phyloP scores from a whole-genome alignment of 2,329 filamentous ascomycete genomes.

The Aspergillus calidoustus region DNA sequence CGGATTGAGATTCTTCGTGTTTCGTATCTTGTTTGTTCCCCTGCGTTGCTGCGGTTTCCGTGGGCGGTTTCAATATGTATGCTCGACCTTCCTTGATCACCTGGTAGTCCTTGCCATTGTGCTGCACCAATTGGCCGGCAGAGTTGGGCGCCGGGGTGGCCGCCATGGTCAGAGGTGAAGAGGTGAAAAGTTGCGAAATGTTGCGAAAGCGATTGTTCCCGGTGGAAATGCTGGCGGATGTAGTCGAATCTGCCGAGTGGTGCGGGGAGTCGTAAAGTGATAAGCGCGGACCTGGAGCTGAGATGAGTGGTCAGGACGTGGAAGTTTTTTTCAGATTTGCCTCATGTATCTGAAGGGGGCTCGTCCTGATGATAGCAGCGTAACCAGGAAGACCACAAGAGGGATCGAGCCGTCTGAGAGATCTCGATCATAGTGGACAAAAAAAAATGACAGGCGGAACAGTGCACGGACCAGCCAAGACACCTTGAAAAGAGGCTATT shows the following conservation, averaged over 20 bases:
- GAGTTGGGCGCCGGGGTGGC: conserved; percentile 19
- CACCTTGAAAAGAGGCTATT: not conserved
- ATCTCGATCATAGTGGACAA: not conserved
- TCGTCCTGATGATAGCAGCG: not conserved
- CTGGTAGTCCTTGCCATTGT: conserved; percentile 60
- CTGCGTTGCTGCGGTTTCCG: conserved; percentile 47
- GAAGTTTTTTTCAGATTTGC: not conserved
- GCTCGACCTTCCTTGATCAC: conserved; percentile 71
- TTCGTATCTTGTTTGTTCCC: conserved; percentile 49
- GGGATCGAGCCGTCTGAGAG: not conserved
- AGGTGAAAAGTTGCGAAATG: conserved; percentile 12
- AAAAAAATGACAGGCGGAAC: not conserved
- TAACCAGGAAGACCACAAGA: not conserved
- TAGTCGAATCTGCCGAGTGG: not conserved
- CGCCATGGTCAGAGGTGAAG: conserved; percentile 25
- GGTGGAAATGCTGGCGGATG: not conserved
- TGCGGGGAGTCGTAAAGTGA: not conserved
- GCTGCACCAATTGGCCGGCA: conserved; percentile 37
- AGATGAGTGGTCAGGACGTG: conserved; percentile 6
- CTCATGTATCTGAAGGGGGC: not conserved
- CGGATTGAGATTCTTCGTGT: conserved; percentile 69
- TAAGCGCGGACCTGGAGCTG: not conserved
- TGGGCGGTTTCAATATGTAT: conserved; percentile 66
- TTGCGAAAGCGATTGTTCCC: not conserved
- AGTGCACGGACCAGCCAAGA: conserved; percentile 12